phyloP scores from a whole-genome alignment of 352 stramenopile species.

The Blastocystis sp. region DNA sequence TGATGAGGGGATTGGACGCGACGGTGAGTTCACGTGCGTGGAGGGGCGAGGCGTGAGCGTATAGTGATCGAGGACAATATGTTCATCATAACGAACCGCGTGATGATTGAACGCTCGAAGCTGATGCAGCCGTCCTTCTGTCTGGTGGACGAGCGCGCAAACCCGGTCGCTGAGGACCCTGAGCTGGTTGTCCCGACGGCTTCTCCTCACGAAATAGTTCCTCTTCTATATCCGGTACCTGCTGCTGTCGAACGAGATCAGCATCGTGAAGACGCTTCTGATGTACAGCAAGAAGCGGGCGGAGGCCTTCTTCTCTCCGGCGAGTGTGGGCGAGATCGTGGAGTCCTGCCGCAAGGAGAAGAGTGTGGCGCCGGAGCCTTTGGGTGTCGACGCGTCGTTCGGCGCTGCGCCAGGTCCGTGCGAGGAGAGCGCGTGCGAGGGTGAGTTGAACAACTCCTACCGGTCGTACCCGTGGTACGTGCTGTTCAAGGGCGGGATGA shows the following conservation, averaged over 20 bases:
- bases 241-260: conserved; percentile 29
- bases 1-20: background rate
- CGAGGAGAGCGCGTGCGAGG: background rate
- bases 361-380: background rate
- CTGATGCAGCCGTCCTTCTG: conserved; percentile 23
- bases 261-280: background rate
- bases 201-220: background rate
- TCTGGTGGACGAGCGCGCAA: conserved; percentile 11
- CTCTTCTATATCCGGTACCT: conserved; percentile 45
- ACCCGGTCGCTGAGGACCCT: background rate
- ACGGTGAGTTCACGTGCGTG: background rate
- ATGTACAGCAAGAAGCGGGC: background rate
- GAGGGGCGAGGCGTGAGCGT: background rate
- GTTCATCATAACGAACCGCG: background rate
- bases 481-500: conserved; percentile 8
- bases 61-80: conserved; percentile 45
- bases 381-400: background rate
- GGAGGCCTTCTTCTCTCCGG: background rate
- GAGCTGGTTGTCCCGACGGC: conserved; percentile 7
- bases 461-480: conserved; percentile 19
- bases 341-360: background rate
- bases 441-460: conserved; percentile 1
- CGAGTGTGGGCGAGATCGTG: background rate
- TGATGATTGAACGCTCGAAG: background rate
- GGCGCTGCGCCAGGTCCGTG: no score